Evolutionary conservation across 2,329 filamentous ascomycete species (phyloP).

Genomic region (Trichoderma sp.): DNA sequence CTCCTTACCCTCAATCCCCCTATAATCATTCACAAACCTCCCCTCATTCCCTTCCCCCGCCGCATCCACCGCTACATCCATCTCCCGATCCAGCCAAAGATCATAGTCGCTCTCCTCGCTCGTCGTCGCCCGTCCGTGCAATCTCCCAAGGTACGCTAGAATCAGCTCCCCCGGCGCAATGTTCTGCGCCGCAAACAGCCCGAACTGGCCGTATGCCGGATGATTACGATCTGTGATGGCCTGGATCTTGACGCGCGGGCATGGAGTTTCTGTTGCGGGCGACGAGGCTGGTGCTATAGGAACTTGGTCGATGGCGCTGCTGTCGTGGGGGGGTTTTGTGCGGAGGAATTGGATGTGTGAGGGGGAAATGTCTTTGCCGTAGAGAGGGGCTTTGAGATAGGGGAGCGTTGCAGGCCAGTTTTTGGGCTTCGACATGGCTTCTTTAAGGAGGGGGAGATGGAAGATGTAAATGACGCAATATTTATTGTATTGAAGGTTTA

Average conservation of each 20-base stretch:
- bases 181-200: constrained; percentile 57
- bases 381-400: constrained; percentile 52
- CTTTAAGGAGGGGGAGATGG: neutral
- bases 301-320: neutral
- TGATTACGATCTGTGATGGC: constrained; percentile 51
- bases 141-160: constrained; percentile 59
- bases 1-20: constrained; percentile 47
- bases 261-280: constrained; percentile 43
- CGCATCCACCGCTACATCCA: constrained; percentile 60
- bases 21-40: constrained; percentile 65
- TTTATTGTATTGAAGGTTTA: neutral
- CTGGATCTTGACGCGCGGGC: constrained; percentile 52
- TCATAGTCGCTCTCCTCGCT: constrained; percentile 54
- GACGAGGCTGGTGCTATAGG: constrained; percentile 28
- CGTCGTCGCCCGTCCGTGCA: constrained; percentile 44
- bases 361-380: constrained; percentile 46
- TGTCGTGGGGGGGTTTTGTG: constrained; percentile 26
- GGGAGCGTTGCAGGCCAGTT: constrained; percentile 57
- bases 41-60: constrained; percentile 59
- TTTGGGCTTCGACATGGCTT: constrained; percentile 43
- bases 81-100: constrained; percentile 59
- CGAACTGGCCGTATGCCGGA: constrained; percentile 57
- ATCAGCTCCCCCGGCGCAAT: constrained; percentile 56
- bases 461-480: neutral
- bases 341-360: constrained; percentile 42